Conservation (phyloP, 768 basidiomycete species). For the Baorangia bicolor region DNA sequence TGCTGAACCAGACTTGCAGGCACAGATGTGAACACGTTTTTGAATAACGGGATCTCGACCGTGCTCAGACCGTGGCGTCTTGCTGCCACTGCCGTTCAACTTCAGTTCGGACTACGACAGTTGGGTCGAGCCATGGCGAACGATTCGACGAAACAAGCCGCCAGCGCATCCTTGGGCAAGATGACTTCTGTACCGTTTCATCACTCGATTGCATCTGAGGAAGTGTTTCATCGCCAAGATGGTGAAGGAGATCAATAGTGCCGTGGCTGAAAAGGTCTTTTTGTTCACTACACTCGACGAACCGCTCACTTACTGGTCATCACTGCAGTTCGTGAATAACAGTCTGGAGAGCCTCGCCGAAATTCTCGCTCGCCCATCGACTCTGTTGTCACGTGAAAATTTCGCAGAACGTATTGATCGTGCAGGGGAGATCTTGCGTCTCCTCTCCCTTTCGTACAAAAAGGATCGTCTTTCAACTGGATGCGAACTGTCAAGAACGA, state of each 20-base stretch:
- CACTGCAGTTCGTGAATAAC: conserved; percentile 66
- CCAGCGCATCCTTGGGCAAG: conserved; percentile 63
- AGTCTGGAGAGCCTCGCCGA: conserved; percentile 66
- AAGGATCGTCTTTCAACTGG: conserved; percentile 49
- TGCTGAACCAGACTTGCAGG: conserved; percentile 11
- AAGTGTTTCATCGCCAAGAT: conserved; percentile 86
- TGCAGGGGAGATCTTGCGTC: conserved; percentile 66
- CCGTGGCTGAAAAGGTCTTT: conserved; percentile 65
- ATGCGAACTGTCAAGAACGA: conserved; percentile 49
- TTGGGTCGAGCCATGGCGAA: conserved; percentile 66
- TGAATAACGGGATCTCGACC: conserved; percentile 62
- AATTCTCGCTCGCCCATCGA: conserved; percentile 41
- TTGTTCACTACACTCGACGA: neutral
- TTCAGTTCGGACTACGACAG: conserved; percentile 74
- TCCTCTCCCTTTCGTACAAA: conserved; percentile 60
- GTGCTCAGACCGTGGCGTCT: conserved; percentile 83
- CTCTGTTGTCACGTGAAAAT: conserved; percentile 25
- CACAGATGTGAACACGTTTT: conserved; percentile 47
- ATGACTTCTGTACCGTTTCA: conserved; percentile 67
- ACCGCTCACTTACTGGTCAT: neutral
- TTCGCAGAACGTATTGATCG: conserved; percentile 46
- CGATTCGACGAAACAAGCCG: conserved; percentile 48
- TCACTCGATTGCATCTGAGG: conserved; percentile 72
- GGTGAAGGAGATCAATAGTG: conserved; percentile 63
- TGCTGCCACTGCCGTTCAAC: conserved; percentile 75